Evolutionary conservation across 345 rosid species (phyloP).

Genomic region (Brassica rapa): DNA sequence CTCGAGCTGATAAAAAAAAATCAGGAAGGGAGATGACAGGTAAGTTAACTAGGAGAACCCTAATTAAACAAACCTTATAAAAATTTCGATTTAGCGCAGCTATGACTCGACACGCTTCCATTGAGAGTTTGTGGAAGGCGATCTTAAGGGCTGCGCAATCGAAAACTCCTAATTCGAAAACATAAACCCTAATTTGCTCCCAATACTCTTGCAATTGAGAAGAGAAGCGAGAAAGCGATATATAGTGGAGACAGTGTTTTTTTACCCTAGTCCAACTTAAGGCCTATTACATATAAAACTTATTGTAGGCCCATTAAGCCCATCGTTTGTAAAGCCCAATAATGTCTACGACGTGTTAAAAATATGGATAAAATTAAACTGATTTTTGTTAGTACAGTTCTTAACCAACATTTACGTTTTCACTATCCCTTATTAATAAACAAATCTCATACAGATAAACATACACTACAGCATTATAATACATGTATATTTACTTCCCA

Average conservation of each 20-base stretch:
- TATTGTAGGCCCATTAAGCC: neutral
- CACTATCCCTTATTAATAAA: neutral
- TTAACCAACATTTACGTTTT: neutral
- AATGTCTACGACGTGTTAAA: neutral
- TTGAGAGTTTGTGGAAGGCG: constrained; percentile 42
- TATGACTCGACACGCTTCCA: constrained; percentile 50
- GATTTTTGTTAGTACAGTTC: neutral
- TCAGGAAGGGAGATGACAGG: neutral
- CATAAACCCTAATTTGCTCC: constrained; percentile 14
- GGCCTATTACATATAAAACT: neutral
- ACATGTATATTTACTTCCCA: neutral
- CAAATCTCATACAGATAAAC: neutral
- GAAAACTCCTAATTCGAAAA: neutral
- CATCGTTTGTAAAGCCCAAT: neutral
- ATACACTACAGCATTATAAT: neutral
- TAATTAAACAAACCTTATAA: constrained; percentile 7
- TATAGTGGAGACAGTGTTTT: neutral
- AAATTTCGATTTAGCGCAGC: constrained; percentile 30
- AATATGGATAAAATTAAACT: neutral
- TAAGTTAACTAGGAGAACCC: constrained; percentile 32
- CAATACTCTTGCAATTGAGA: neutral
- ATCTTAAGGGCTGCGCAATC: constrained; percentile 45
- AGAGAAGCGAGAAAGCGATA: neutral
- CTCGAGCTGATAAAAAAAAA: neutral
- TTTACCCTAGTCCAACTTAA: neutral